These are phyloP conservation scores for Trametes elegans DNA, from an alignment of 768 basidiomycete species.

Conservation along the genomic window DNA sequence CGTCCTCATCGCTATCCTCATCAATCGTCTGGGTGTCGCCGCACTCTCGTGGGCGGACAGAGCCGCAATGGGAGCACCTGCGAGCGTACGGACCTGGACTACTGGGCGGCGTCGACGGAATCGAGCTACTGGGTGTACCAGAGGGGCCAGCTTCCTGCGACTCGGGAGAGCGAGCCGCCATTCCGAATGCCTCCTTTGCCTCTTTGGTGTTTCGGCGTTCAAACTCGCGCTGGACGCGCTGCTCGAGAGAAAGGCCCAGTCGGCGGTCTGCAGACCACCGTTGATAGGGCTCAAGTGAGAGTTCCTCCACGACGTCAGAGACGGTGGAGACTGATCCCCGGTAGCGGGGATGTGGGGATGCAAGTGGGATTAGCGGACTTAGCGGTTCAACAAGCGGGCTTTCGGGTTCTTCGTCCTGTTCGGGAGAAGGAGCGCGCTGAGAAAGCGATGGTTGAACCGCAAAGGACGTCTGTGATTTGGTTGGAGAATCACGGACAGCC, in stretches of 20 bases:
- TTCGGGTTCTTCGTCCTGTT: not conserved
- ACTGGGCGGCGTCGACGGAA: not conserved
- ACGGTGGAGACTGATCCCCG: constrained; percentile 10
- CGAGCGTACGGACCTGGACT: not conserved
- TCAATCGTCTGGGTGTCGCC: constrained; percentile 8
- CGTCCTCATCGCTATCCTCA: constrained; percentile 15
- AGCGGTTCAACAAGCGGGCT: not conserved
- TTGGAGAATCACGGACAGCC: constrained; percentile 9
- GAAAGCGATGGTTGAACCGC: not conserved
- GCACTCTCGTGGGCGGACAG: constrained; percentile 13
- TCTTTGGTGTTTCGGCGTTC: constrained; percentile 23
- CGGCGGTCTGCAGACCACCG: constrained; percentile 45
- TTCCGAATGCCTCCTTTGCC: constrained; percentile 1
- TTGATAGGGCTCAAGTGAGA: constrained; percentile 45
- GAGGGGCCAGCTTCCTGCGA: constrained; percentile 2
- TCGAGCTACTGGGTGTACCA: not conserved
- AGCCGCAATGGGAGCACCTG: constrained; percentile 25
- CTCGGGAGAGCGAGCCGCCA: not conserved
- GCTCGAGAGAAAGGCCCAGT: constrained; percentile 41
- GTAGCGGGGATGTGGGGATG: not conserved
- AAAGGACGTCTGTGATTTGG: not conserved
- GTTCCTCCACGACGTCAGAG: constrained; percentile 42
- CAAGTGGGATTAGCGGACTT: not conserved
- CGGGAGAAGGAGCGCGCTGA: not conserved
- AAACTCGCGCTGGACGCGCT: constrained; percentile 34